Conservation (phyloP, 495 filamentous ascomycete species). For the Achaetomiella virescens region DNA sequence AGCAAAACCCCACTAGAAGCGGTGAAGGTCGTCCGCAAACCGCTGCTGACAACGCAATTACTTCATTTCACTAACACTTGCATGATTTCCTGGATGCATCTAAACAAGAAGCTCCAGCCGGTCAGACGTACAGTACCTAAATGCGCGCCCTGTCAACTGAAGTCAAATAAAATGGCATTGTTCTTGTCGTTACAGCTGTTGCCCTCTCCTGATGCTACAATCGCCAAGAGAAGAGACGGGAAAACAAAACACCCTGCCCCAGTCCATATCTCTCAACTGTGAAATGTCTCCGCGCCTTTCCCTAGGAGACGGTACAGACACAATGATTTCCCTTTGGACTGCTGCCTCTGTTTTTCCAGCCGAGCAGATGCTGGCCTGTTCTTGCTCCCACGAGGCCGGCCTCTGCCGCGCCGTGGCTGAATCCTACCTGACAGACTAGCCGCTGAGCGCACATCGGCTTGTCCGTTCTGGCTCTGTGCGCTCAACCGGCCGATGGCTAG, state of each 20-base stretch:
- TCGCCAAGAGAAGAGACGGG: no score
- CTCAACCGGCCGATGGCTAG: neutral
- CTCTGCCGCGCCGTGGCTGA: neutral
- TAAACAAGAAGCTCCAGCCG: neutral
- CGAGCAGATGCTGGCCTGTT: neutral
- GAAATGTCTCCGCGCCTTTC: neutral
- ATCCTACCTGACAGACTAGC: neutral
- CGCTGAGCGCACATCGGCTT: neutral
- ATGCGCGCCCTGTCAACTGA: no score
- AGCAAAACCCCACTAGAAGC: neutral
- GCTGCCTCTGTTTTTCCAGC: neutral
- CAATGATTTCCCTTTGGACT: neutral
- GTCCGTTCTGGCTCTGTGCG: neutral
- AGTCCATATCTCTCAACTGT: neutral
- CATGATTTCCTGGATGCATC: neutral
- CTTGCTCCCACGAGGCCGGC: constrained; percentile 1
- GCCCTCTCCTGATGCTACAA: no score
- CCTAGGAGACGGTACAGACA: neutral
- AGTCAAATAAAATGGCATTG: no score
- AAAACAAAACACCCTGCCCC: no score
- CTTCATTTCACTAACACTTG: neutral
- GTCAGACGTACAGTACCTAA: no score
- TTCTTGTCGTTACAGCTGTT: no score
- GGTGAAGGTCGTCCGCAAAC: no score
- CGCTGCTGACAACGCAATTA: no score